Conservation (phyloP, 139 green algal species). For the Auxenochlorella pyrenoidosa region DNA sequence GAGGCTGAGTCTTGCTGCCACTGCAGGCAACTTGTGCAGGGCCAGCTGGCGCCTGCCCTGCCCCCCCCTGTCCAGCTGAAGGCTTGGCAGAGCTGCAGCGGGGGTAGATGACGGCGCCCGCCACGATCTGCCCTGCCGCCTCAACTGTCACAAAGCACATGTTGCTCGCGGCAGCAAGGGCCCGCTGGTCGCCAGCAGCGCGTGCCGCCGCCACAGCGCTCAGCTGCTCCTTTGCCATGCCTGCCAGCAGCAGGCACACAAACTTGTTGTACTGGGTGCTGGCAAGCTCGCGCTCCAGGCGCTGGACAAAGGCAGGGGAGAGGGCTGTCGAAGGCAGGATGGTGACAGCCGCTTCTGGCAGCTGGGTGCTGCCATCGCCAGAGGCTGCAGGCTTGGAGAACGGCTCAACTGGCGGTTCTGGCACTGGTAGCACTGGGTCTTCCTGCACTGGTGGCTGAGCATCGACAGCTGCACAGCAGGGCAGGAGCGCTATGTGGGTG, state of each 20-base stretch:
- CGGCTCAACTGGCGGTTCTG: not conserved
- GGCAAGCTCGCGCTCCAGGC: not conserved
- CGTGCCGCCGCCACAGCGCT: constrained; percentile 6
- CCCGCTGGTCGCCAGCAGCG: not conserved
- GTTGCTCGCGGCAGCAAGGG: constrained; percentile 8
- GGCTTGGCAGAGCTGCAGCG: not conserved
- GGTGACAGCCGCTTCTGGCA: not conserved
- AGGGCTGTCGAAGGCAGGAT: not conserved
- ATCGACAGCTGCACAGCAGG: too few species aligned
- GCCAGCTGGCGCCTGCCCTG: not conserved
- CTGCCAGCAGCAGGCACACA: constrained; percentile 50
- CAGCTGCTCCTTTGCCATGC: constrained; percentile 43
- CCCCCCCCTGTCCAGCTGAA: too few species aligned
- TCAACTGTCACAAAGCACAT: not conserved
- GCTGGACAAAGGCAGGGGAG: not conserved
- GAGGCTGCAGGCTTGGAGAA: not conserved
- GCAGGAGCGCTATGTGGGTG: too few species aligned
- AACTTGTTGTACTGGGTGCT: constrained; percentile 32
- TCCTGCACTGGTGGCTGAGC: not conserved
- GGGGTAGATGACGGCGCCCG: constrained; percentile 38
- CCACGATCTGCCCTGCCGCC: not conserved
- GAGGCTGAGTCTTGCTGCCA: not conserved
- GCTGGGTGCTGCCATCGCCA: not conserved
- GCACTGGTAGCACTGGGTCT: not conserved
- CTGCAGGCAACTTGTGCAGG: not conserved